Percentiles rank a stretch among this genome's conserved stretches.
These are phyloP conservation scores for Mortierella alpina DNA, from an alignment of 192 early-diverging fungal genomes.

Conservation along the genomic window DNA sequence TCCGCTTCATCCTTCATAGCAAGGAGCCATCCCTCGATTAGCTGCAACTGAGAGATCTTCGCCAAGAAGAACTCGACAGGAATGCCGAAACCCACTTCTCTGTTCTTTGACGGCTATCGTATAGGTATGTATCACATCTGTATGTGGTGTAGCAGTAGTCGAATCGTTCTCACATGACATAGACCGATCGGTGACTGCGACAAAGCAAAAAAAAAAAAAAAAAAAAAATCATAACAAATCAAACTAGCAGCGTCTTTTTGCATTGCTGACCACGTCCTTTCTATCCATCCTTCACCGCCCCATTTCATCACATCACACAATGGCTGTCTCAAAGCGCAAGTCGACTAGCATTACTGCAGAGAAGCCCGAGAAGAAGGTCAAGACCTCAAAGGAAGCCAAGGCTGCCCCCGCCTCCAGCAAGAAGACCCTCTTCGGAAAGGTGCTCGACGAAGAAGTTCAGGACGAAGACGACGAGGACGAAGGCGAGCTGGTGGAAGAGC, in stretches of 20 bases:
- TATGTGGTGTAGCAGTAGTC: too few species aligned
- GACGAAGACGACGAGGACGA: constrained; percentile 40
- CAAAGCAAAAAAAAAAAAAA: neutral
- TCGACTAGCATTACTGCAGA: constrained; percentile 40
- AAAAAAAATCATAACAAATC: constrained; percentile 4
- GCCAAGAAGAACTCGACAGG: too few species aligned
- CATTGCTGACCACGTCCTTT: neutral
- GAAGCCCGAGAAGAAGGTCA: constrained; percentile 49
- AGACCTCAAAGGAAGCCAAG: constrained; percentile 32
- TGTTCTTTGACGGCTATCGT: too few species aligned
- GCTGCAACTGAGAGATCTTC: too few species aligned
- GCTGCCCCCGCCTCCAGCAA: constrained; percentile 16
- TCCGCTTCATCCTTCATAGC: too few species aligned
- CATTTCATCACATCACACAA: constrained; percentile 2
- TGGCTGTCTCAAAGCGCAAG: constrained; percentile 54
- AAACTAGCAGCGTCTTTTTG: constrained; percentile 3
- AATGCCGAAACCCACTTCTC: too few species aligned
- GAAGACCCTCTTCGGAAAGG: constrained; percentile 50
- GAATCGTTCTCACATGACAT: too few species aligned
- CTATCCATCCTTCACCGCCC: neutral
- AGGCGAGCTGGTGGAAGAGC: constrained; percentile 39
- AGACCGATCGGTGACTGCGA: neutral
- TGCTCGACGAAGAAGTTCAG: constrained; percentile 17
- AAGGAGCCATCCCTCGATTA: too few species aligned
- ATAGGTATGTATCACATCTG: too few species aligned